Percentiles rank a stretch among this genome's conserved stretches.
Evolutionary conservation across 2,329 filamentous ascomycete species (phyloP).

Genomic region (Colletotrichum eleusines): DNA sequence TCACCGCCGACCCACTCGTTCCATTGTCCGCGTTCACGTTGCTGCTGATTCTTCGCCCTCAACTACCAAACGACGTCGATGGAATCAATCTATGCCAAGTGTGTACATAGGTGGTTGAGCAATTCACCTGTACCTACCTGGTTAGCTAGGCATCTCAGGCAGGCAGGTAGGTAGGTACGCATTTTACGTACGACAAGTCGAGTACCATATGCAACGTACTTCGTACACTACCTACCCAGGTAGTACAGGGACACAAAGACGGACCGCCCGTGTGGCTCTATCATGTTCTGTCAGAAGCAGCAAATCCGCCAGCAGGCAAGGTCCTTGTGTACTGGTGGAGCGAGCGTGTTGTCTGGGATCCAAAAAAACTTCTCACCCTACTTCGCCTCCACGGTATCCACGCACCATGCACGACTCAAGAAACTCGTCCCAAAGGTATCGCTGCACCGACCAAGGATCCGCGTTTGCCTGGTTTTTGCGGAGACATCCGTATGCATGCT

Average conservation of each 20-base stretch:
- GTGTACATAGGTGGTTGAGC: not conserved
- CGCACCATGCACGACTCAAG: conserved; percentile 41
- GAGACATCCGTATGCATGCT: conserved; percentile 26
- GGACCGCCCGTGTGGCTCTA: conserved; percentile 5
- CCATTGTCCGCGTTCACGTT: not conserved
- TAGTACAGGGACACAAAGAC: not conserved
- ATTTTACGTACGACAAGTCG: too few relatives aligned
- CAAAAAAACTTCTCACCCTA: conserved; percentile 39
- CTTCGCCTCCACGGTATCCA: conserved; percentile 42
- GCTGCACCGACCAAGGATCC: conserved; percentile 28
- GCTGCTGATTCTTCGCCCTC: not conserved
- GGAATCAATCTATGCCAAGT: not conserved
- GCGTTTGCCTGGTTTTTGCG: conserved; percentile 44
- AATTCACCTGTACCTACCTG: not conserved
- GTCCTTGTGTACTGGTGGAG: conserved; percentile 36
- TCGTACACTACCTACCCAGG: not conserved
- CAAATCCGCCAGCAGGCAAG: conserved; percentile 30
- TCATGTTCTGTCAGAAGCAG: conserved; percentile 23
- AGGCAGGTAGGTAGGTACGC: too few relatives aligned
- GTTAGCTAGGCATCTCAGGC: too few relatives aligned
- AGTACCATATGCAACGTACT: too few relatives aligned
- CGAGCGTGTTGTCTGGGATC: conserved; percentile 29
- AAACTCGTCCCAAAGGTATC: conserved; percentile 38
- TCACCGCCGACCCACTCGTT: not conserved
- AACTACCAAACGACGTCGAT: not conserved